Base-by-base conservation (phyloP, 352 stramenopile genomes). In the Pythium aquatile region DNA sequence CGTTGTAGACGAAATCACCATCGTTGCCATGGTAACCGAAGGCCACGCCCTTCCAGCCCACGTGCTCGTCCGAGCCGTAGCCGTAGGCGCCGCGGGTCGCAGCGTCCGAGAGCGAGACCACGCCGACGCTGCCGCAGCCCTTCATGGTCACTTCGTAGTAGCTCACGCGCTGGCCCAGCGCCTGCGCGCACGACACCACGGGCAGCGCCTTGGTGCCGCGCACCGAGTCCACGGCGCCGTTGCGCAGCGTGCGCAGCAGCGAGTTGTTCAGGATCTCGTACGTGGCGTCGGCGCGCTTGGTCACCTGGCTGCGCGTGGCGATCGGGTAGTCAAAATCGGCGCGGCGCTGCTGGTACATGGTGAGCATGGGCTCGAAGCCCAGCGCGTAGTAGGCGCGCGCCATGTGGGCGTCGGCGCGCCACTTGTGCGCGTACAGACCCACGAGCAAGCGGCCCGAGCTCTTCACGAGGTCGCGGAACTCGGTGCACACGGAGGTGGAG, bases 11-110 rank as follows among this genome's bases (percentile, higher is more conserved):
- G 65, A 96, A 91, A 69, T 91, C 83, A 49, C 87, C 87, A 66
- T 94, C 85, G 62, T 93, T 92, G 63, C 82, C 81, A 64, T 96
- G 87, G 78, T 94, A 96, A 53, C 82, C 87, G 62, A 88, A 93
- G 11, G 85, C 89, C 32, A 93, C 63, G 57, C 78, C 76, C 68
- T 85, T 91, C 85, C 83, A 94, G 66, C 87, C 87, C 26, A 96
- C 72, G 71, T 94, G 85, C 44, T 91, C 84, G 58, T 83, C 80
- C 35, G 84, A 93, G 32, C 85, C 87, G 47, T 91, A 96, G 69
- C 85, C 85, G 68, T 93, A 94, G 30, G 82, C 77, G 51, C 72
- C 74, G 55, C 79, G 74, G 32, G 81, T 81, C 30, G 44, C 33
- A 8, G 65, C 65, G 63, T 91, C 79, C 49, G 77, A 86, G 55